phyloP scores from a whole-genome alignment of 148 eudicot genomes.

The Rhododendron griersonianum region DNA sequence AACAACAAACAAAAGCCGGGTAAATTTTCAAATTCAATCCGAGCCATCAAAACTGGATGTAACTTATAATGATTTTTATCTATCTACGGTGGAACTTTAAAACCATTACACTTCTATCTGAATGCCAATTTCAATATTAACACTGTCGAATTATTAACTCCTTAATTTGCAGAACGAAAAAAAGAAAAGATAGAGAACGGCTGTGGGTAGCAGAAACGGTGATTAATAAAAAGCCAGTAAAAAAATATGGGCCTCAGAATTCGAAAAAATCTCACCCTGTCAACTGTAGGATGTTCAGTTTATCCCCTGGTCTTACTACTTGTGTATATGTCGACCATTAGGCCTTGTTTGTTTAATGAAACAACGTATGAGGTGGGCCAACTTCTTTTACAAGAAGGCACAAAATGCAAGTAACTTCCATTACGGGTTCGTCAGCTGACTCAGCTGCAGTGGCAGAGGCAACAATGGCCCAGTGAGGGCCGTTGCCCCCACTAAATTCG shows the following conservation, averaged over 20 bases:
- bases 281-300: not conserved
- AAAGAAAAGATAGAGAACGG: not conserved
- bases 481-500: no score
- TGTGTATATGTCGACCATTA: not conserved
- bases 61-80: not conserved
- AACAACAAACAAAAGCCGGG: constrained; percentile 7
- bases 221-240: not conserved
- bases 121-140: not conserved
- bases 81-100: not conserved
- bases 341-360: not conserved
- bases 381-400: no score
- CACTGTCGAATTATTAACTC: not conserved
- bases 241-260: not conserved
- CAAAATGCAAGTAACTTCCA: no score
- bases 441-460: no score
- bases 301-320: not conserved
- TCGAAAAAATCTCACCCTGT: not conserved
- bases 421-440: no score
- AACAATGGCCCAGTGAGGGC: no score
- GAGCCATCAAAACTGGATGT: not conserved
- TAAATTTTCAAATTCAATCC: not conserved
- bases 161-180: not conserved
- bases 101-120: not conserved
- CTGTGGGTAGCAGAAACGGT: not conserved
- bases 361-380: not conserved